Conservation (phyloP, 768 basidiomycete genomes). For the Tricholoma matsutake region DNA sequence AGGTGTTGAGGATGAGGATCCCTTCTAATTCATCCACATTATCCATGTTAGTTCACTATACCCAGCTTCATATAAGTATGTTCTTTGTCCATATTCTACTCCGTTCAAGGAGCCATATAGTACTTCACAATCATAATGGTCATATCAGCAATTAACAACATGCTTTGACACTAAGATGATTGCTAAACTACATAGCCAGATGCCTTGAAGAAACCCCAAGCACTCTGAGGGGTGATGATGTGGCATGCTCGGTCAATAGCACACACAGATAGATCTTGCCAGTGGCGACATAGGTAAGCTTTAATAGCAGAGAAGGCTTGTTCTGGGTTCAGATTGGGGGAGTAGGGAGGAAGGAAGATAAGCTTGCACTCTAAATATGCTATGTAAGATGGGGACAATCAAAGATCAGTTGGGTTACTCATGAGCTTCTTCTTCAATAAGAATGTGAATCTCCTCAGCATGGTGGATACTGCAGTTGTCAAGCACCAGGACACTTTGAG, state of each 20-base stretch:
- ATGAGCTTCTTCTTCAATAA: background rate
- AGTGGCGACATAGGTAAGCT: background rate
- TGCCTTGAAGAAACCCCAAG: background rate
- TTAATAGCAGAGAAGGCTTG: background rate
- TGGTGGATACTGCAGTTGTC: background rate
- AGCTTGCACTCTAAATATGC: background rate
- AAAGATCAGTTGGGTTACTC: background rate
- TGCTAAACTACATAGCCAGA: background rate
- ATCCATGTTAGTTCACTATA: too few relatives aligned
- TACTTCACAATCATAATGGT: background rate
- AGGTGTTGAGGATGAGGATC: background rate
- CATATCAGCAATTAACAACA: too few relatives aligned
- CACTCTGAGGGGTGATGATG: background rate
- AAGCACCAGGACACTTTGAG: background rate
- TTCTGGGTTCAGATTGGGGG: background rate
- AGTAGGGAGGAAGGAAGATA: background rate
- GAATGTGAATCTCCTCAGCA: background rate
- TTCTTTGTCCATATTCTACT: background rate
- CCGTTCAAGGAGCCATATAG: background rate
- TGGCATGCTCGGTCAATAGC: background rate
- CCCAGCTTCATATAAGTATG: background rate
- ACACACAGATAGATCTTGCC: background rate
- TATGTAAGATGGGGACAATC: background rate
- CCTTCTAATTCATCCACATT: background rate
- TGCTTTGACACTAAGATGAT: too few relatives aligned